Evolutionary conservation across 2,329 filamentous ascomycete species (phyloP).

Genomic region (Sphaerulina vaccinii): DNA sequence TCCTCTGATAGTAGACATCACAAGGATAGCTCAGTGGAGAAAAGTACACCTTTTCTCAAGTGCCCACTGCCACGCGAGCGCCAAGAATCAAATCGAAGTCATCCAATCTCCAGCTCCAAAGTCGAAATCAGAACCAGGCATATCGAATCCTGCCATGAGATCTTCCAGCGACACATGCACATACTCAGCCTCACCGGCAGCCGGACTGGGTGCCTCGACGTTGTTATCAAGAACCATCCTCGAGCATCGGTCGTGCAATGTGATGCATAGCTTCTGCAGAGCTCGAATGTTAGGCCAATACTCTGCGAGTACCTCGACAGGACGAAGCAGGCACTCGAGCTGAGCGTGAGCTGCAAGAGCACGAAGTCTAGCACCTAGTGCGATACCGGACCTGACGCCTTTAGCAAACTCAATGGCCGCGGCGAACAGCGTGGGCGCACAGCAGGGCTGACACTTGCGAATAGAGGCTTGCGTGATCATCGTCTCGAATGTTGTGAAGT

Average conservation of each 20-base stretch:
- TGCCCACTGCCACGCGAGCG: too few species aligned
- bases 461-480: slow-evolving; percentile 8
- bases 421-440: slow-evolving; percentile 9
- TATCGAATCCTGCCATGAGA: background rate
- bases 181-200: background rate
- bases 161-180: background rate
- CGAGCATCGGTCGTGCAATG: background rate
- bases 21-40: too few species aligned
- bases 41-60: too few species aligned
- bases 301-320: slow-evolving; percentile 10
- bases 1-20: too few species aligned
- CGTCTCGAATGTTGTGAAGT: slow-evolving; percentile 14
- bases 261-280: background rate
- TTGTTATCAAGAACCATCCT: background rate
- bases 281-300: slow-evolving; percentile 12
- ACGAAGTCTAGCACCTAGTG: background rate
- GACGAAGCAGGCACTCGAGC: slow-evolving; percentile 12
- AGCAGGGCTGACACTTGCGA: slow-evolving; percentile 5
- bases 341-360: slow-evolving; percentile 14
- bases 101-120: slow-evolving; percentile 3
- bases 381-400: background rate
- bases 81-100: background rate
- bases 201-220: background rate
- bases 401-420: slow-evolving; percentile 14
- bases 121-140: background rate